A percentile compares a stretch with the other conserved stretches of the same genome.
These are phyloP conservation scores for Talaromyces atroroseus DNA, from an alignment of 2,329 filamentous ascomycete genomes.

Conservation along the genomic window DNA sequence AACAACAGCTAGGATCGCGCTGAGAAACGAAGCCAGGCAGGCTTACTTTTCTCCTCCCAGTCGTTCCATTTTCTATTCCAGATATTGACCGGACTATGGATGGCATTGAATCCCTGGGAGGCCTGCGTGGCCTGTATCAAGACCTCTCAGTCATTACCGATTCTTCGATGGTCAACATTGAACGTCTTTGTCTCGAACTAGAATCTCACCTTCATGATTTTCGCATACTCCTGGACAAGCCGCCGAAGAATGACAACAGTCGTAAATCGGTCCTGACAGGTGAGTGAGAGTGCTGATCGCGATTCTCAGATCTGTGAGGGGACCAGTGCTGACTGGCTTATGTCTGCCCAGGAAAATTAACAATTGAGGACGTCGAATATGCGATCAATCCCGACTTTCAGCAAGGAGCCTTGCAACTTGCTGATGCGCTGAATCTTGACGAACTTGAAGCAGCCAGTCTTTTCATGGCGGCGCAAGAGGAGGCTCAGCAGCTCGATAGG, in stretches of 20 bases:
- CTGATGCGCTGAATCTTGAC: constrained; percentile 84
- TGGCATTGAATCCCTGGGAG: constrained; percentile 65
- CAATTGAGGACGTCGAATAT: constrained; percentile 67
- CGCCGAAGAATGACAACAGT: constrained; percentile 67
- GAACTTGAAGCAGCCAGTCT: constrained; percentile 77
- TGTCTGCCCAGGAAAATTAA: constrained; percentile 61
- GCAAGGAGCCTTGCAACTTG: constrained; percentile 71
- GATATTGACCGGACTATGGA: constrained; percentile 52
- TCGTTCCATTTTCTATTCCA: constrained; percentile 14
- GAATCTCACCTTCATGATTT: constrained; percentile 63
- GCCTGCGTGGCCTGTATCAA: constrained; percentile 77
- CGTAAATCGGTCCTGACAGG: constrained; percentile 65
- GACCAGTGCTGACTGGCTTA: constrained; percentile 10
- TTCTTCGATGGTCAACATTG: constrained; percentile 62
- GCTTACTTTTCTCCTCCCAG: constrained; percentile 21
- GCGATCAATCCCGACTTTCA: constrained; percentile 81
- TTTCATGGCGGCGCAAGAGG: constrained; percentile 66
- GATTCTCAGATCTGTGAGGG: background rate
- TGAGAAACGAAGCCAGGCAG: constrained; percentile 17
- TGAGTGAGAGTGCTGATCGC: constrained; percentile 31
- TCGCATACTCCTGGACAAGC: constrained; percentile 67
- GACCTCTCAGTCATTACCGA: constrained; percentile 75
- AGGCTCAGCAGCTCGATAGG: constrained; percentile 63
- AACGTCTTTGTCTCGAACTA: constrained; percentile 62
- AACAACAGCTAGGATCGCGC: constrained; percentile 2